Conservation (phyloP, 2,329 filamentous ascomycete genomes). For the Cercospora sp. region DNA sequence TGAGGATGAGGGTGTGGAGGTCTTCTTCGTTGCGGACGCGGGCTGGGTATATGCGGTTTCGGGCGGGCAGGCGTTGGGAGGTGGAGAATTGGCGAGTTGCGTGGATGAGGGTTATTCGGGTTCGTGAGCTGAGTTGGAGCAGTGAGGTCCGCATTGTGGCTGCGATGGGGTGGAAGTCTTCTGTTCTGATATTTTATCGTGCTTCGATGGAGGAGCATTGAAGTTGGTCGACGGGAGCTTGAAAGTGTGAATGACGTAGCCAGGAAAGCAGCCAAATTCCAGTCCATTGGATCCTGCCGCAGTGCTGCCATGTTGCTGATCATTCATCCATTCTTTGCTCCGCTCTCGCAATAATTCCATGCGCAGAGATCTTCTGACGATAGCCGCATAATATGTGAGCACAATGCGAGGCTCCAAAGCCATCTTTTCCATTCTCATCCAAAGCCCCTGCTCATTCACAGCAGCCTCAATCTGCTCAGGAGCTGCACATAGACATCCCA, state of each 20-base stretch:
- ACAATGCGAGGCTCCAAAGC: too few relatives aligned
- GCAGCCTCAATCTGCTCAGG: not conserved
- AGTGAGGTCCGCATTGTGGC: not conserved
- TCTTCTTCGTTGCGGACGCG: constrained; percentile 51
- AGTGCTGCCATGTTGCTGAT: too few relatives aligned
- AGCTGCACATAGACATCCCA: not conserved
- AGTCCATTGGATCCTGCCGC: not conserved
- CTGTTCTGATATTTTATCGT: not conserved
- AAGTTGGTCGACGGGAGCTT: not conserved
- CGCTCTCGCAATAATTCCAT: too few relatives aligned
- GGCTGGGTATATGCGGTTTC: constrained; percentile 40
- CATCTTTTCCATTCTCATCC: too few relatives aligned
- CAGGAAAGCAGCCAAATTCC: not conserved
- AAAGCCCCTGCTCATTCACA: not conserved
- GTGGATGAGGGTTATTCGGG: not conserved
- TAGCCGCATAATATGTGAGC: too few relatives aligned
- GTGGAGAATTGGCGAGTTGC: constrained; percentile 28
- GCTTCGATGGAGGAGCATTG: not conserved
- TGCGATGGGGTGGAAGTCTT: not conserved
- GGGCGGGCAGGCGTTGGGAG: constrained; percentile 24
- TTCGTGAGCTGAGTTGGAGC: not conserved
- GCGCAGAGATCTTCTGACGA: too few relatives aligned
- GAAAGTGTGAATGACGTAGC: not conserved
- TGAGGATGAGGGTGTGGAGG: constrained; percentile 50
- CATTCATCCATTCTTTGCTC: too few relatives aligned